Percentiles rank a stretch among this genome's conserved stretches.
Evolutionary conservation across 139 green algal species (phyloP).

Genomic region (Volvox africanus): DNA sequence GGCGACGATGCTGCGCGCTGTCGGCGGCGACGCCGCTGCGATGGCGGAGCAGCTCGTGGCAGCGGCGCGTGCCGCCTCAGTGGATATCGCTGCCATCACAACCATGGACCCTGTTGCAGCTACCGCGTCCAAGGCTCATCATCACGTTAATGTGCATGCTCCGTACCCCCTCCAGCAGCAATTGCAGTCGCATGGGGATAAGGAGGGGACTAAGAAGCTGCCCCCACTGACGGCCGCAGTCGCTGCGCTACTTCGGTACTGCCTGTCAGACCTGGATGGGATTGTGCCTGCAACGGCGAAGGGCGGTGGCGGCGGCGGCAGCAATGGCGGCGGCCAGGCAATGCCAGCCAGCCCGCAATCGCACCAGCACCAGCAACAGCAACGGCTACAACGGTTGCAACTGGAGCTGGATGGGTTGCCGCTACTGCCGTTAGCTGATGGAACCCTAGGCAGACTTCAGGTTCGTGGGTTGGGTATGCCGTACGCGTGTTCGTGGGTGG

Average conservation of each 20-base stretch:
- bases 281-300: no score
- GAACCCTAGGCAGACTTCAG: slow-evolving; percentile 49
- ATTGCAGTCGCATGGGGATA: not conserved
- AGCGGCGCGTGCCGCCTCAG: not conserved
- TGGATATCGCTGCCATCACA: not conserved
- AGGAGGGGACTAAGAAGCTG: not conserved
- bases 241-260: slow-evolving; percentile 70
- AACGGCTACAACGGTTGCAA: slow-evolving; percentile 17
- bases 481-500: not conserved
- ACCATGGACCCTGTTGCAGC: not conserved
- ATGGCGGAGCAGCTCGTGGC: not conserved
- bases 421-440: slow-evolving; percentile 69
- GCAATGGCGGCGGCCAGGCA: not conserved
- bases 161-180: not conserved
- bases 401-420: slow-evolving; percentile 69
- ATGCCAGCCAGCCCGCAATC: not conserved
- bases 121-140: not conserved
- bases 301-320: no score
- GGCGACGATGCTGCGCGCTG: slow-evolving; percentile 9
- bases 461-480: not conserved
- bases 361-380: not conserved
- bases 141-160: not conserved
- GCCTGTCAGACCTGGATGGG: slow-evolving; percentile 66
- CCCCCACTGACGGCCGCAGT: slow-evolving; percentile 19
- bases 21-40: slow-evolving; percentile 5